A percentile compares a stretch with the other conserved stretches of the same genome.
Conservation (phyloP, 1,284 basidiomycete species). For the Cryptococcus sp. region DNA sequence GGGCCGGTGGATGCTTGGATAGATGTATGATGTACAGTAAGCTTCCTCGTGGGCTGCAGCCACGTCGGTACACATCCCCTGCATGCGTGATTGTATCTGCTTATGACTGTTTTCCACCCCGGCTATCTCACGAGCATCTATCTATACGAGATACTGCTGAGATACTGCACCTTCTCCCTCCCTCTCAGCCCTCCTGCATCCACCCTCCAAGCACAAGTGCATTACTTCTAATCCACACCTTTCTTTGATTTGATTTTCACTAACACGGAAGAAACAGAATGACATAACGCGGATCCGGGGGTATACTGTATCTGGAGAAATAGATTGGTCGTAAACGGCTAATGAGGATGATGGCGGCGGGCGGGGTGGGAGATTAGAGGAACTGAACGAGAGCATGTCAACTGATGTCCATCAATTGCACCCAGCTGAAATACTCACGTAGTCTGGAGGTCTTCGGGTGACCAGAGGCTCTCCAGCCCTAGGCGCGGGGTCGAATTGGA, state of each 20-base stretch:
- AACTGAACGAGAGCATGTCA: constrained; percentile 1
- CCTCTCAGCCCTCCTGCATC: too few species aligned
- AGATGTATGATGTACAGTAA: too few species aligned
- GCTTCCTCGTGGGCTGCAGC: too few species aligned
- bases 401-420: background rate
- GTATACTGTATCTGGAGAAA: constrained; percentile 2
- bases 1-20: too few species aligned
- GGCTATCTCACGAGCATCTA: too few species aligned
- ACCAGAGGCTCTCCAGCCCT: constrained; percentile 97
- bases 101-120: too few species aligned
- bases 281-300: background rate
- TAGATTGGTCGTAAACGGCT: background rate
- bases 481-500: constrained; percentile 99
- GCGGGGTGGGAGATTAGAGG: background rate
- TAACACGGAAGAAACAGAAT: background rate
- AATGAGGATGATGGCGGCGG: background rate
- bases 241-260: background rate
- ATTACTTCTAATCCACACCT: too few species aligned
- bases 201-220: too few species aligned
- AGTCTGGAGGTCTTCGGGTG: constrained; percentile 96
- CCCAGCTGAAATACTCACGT: constrained; percentile 56
- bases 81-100: too few species aligned
- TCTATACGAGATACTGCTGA: too few species aligned
- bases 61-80: too few species aligned
- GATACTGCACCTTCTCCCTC: too few species aligned